These are phyloP conservation scores for Ilex paraguariensis DNA, from an alignment of 305 asterid genomes.

Conservation along the genomic window DNA sequence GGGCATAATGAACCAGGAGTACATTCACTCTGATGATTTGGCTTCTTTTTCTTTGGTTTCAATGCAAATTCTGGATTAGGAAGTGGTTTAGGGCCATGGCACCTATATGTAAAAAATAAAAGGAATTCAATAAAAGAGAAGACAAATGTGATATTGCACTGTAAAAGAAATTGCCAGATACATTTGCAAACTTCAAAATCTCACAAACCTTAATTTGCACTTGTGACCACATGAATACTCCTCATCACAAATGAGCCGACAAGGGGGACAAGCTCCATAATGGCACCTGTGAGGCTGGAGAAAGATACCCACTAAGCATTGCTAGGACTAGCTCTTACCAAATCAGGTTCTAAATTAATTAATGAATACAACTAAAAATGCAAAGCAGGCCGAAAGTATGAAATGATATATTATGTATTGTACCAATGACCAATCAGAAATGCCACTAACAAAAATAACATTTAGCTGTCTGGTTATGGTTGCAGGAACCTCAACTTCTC, in stretches of 20 bases:
- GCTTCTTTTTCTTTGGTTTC: constrained; percentile 83
- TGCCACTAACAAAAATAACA: no score
- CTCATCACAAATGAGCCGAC: constrained; percentile 68
- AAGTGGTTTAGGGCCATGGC: constrained; percentile 93
- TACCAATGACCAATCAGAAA: no score
- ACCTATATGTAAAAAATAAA: constrained; percentile 40
- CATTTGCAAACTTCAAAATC: constrained; percentile 10
- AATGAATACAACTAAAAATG: not conserved
- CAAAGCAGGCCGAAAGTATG: no score
- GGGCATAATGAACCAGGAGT: constrained; percentile 80
- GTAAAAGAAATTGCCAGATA: constrained; percentile 6
- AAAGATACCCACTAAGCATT: constrained; percentile 10
- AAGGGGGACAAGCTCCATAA: constrained; percentile 87
- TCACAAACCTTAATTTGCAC: constrained; percentile 72
- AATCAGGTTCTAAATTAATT: not conserved
- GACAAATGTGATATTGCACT: constrained; percentile 10
- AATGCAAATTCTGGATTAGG: constrained; percentile 76
- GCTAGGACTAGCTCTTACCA: constrained; percentile 6
- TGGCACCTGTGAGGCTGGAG: constrained; percentile 94
- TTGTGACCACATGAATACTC: constrained; percentile 74
- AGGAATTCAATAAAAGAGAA: constrained; percentile 1
- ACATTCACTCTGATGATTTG: constrained; percentile 37
- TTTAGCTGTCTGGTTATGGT: no score
- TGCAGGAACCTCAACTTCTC: no score
- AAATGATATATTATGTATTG: no score